Evolutionary conservation across 768 basidiomycete species (phyloP), one percentile per base, ranked within the genome.

Genomic region (Termitomyces sp.): DNA sequence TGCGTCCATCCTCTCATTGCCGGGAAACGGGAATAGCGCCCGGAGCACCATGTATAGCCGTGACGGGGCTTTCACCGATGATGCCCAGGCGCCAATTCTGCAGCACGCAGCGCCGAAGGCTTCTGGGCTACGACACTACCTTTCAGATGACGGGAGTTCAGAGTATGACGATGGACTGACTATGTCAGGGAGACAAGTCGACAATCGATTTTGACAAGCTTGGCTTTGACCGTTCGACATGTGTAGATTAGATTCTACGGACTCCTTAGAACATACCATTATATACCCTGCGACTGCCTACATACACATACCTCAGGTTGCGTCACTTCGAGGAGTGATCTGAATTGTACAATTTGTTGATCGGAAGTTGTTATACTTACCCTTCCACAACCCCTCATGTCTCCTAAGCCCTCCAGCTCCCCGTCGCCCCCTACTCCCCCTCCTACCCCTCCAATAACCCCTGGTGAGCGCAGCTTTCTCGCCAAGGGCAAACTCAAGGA

Each of bases 1-100:
- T 45, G 78, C 82, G 62, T 91, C 88, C 16, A 80, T 90, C 57
- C 73, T 88, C 64, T 83, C 84, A 20, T 73, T 87, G 54, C 79
- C 81, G 22, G 76, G 76, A 42, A 76, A 78, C 58, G 75, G 74
- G 42, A 73, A 75, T 61, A 84, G 81, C 66, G 74, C 78, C 48
- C 79, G 81, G 48, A 82, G 77, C 64, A 81, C 78, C 12, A 70
- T 83, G 69, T 83, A 82, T 69, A 78, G 79, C 68, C 77, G 78
- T 42, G 77, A 77, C 65, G 77, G 79, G 50, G 75, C 76, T 38
- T 69, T 68, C 56, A 79, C 82, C 28, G 87, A 88, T 61, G 89
- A 89, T 48, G 78, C 80, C 33, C 77, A 80, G 20, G 73, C 76
- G 38, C 84, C 84, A 8, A 85, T 88, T 65, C 67, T 87, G 33